These are phyloP conservation scores for Magnolia sinica DNA, from an alignment of 164 flowering plant species.

Conservation along the genomic window DNA sequence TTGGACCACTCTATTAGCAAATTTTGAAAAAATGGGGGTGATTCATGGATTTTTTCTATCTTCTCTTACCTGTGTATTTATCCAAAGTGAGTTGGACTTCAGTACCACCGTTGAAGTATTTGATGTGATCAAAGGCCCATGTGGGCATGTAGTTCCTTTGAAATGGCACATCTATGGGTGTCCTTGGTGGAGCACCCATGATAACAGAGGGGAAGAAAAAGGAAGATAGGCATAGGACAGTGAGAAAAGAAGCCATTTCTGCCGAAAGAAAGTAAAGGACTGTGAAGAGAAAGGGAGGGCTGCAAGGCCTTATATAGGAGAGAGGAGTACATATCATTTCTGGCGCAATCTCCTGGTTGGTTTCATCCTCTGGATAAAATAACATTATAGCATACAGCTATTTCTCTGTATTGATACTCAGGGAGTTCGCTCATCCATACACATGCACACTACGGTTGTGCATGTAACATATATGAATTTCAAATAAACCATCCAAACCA, in stretches of 20 bases:
- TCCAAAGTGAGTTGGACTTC: constrained; percentile 62
- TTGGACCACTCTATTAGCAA: neutral
- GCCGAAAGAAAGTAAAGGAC: constrained; percentile 9
- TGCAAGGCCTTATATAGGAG: neutral
- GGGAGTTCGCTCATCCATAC: neutral
- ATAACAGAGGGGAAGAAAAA: constrained; percentile 28
- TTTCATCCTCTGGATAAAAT: neutral
- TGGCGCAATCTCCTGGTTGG: constrained; percentile 11
- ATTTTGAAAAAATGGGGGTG: neutral
- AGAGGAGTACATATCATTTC: constrained; percentile 4
- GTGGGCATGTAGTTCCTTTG: constrained; percentile 64
- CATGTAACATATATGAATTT: neutral
- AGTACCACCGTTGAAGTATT: constrained; percentile 65
- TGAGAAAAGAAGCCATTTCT: constrained; percentile 35
- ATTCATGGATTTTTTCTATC: neutral
- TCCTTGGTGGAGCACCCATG: constrained; percentile 38
- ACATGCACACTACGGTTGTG: neutral
- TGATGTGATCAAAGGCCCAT: constrained; percentile 83
- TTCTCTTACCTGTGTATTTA: constrained; percentile 56
- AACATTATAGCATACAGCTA: neutral
- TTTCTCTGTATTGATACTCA: neutral
- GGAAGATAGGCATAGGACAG: constrained; percentile 20
- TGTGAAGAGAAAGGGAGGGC: neutral
- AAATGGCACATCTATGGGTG: constrained; percentile 57
- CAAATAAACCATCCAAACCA: too few species aligned